Percentiles rank a stretch among this genome's conserved stretches.
phyloP scores from a whole-genome alignment of 176 grass and related monocot species.

The Cenchrus americanus region DNA sequence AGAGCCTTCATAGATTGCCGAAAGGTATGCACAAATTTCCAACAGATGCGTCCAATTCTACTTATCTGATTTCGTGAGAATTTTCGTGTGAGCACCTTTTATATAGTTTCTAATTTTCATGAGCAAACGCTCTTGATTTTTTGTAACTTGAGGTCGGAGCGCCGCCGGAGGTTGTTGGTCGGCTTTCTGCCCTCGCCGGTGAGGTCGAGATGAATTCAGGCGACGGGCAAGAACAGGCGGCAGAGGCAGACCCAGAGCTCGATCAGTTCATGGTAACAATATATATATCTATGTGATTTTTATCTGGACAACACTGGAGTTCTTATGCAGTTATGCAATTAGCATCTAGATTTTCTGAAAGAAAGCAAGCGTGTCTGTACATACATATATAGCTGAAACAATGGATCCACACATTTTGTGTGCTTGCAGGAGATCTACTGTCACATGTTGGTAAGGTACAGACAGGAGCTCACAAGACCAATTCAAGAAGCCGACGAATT shows the following conservation, averaged over 20 bases:
- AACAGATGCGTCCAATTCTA: not conserved
- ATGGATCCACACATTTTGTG: conserved; percentile 20
- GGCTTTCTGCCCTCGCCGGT: conserved; percentile 52
- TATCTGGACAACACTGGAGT: not conserved
- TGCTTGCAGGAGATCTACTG: conserved; percentile 62
- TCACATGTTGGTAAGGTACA: conserved; percentile 67
- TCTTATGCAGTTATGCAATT: not conserved
- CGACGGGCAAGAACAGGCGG: conserved; percentile 9
- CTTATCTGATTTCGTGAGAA: not conserved
- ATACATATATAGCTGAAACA: not conserved
- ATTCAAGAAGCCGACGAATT: conserved; percentile 76
- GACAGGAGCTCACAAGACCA: conserved; percentile 66
- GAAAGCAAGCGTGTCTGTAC: not conserved
- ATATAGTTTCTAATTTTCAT: not conserved
- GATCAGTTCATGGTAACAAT: conserved; percentile 82
- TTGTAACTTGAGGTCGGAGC: conserved; percentile 64
- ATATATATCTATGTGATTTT: not conserved
- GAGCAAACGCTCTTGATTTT: conserved; percentile 32
- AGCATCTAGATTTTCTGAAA: not conserved
- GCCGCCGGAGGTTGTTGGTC: conserved; percentile 58
- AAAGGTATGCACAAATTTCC: conserved; percentile 52
- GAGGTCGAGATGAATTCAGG: conserved; percentile 57
- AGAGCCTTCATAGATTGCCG: conserved; percentile 80
- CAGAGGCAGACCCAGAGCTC: conserved; percentile 80
- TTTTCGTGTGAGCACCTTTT: not conserved